phyloP scores from a whole-genome alignment of 2,329 filamentous ascomycete genomes.

The Penicillium hesseltinei region DNA sequence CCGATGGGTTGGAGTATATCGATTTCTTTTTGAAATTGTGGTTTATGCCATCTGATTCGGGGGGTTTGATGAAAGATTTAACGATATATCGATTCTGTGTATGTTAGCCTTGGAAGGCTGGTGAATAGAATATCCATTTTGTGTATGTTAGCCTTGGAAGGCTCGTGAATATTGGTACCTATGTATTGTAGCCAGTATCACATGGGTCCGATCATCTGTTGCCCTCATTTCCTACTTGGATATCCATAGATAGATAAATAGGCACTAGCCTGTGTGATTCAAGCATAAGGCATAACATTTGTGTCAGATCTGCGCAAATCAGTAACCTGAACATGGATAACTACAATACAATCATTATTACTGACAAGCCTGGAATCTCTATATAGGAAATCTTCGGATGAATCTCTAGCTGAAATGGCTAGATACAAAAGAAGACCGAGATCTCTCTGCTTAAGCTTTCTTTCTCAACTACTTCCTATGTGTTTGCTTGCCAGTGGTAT shows the following conservation, averaged over 20 bases:
- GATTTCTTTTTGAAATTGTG: background rate
- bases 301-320: background rate
- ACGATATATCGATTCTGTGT: slow-evolving; percentile 3
- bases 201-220: background rate
- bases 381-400: too few relatives aligned
- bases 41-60: background rate
- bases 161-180: slow-evolving; percentile 1
- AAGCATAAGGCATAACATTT: background rate
- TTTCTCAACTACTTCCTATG: too few relatives aligned
- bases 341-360: too few relatives aligned
- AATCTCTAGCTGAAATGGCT: too few relatives aligned
- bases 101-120: background rate
- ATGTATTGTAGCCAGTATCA: background rate
- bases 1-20: background rate
- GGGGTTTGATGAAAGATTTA: background rate
- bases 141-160: background rate
- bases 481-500: too few relatives aligned
- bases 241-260: background rate
- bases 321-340: too few relatives aligned
- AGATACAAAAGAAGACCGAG: too few relatives aligned
- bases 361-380: too few relatives aligned
- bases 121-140: slow-evolving; percentile 3
- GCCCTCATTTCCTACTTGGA: background rate
- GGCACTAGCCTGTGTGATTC: background rate
- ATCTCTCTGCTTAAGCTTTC: too few relatives aligned